Evolutionary conservation across 345 rosid genomes (phyloP), one percentile per base, ranked within the genome.

Genomic region (Lumnitzera racemosa): DNA sequence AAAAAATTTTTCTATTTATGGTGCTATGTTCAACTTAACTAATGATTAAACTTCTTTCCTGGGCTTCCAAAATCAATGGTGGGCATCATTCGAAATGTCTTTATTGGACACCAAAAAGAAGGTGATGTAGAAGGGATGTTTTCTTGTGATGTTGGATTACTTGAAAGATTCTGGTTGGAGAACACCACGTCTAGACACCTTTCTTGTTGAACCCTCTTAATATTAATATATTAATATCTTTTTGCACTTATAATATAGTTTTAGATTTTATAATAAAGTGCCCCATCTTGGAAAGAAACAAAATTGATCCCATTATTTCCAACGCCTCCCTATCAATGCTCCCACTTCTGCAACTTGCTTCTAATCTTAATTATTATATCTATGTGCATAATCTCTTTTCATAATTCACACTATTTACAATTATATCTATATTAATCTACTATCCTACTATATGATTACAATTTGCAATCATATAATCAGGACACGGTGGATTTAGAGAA

Each of bases 141-240:
- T 9, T 36, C 43, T 36, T 36, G 43, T 36, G 43, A 36, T 36
- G 7, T 36, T 36, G 10, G 43, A 5, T 3, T 27, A 27, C 31
- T 27, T 27, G 1, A 36, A 36, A 36, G 43, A 36, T 36, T 36
- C 43, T 36, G 43, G 43, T 56, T 61, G 64, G 53, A 9, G 27
- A 47, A 69, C 13, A 76, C 70, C 68, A 58, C 66, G 0, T 15
- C 17, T 24, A 61, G 76, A 69, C 77, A 61, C 80, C 64, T 74
- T 76, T 70, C 80, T 72, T 68, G 61, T 51, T 65, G 20, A 47
- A 9, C 43, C 20, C 10, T 24, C 43, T 24, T 7, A 13, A 53
- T 51, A 25, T 25, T 51, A 47, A 50, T 49, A 7, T 51, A 23
- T n/a, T 20, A 1, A n/a, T 51, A 9, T 20, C 1, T 20, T 20